Evolutionary conservation across 805 yeast genomes (phyloP).

Genomic region (Metschnikowia arizonensis): DNA sequence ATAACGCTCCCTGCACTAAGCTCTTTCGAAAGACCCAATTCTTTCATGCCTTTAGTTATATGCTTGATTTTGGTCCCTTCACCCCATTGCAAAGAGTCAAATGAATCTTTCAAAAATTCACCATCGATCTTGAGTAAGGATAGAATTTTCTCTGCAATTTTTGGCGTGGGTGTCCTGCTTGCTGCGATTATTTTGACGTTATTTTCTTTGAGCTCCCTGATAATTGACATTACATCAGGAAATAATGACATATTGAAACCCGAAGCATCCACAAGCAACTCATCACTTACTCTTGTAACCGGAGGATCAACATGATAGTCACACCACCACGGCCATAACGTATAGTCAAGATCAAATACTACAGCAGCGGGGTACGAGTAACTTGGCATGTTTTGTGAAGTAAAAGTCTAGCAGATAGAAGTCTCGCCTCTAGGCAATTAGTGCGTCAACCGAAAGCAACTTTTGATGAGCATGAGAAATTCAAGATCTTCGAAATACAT

Average conservation of each 20-base stretch:
- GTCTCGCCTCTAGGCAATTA: not conserved
- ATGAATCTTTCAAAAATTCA: slow-evolving; percentile 47
- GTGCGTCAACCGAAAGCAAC: slow-evolving; percentile 3
- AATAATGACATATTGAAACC: slow-evolving; percentile 59
- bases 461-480: not conserved
- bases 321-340: slow-evolving; percentile 83
- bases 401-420: not conserved
- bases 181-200: slow-evolving; percentile 61
- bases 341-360: slow-evolving; percentile 73
- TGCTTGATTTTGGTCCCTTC: slow-evolving; percentile 57
- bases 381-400: not conserved
- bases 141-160: slow-evolving; percentile 65
- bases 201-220: slow-evolving; percentile 47
- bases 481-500: not conserved
- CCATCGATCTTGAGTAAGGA: slow-evolving; percentile 49
- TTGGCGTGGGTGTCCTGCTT: slow-evolving; percentile 74
- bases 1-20: slow-evolving; percentile 40
- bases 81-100: slow-evolving; percentile 68
- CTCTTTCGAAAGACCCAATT: slow-evolving; percentile 45
- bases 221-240: slow-evolving; percentile 62
- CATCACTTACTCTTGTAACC: slow-evolving; percentile 18
- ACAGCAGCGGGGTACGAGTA: slow-evolving; percentile 41
- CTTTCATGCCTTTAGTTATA: slow-evolving; percentile 46
- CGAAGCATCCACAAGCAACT: slow-evolving; percentile 45
- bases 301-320: slow-evolving; percentile 69